Conservation (phyloP, 192 early-diverging fungal species). For the Rhizoclosmatium globosum region DNA sequence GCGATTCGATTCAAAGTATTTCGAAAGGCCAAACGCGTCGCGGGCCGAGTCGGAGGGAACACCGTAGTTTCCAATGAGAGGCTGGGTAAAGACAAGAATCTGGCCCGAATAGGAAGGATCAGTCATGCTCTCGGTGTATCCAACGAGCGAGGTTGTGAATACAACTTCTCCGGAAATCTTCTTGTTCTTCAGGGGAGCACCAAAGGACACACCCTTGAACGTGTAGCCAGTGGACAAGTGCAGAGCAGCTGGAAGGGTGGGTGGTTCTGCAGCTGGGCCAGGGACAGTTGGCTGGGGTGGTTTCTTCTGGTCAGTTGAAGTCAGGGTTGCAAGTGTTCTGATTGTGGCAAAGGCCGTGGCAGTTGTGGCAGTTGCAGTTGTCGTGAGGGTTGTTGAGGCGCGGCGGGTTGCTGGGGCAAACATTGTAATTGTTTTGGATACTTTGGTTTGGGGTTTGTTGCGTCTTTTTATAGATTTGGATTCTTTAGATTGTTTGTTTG, state of each 20-base stretch:
- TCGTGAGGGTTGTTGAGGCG: too few relatives aligned
- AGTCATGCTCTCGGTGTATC: slow-evolving; percentile 97
- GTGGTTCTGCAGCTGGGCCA: slow-evolving; percentile 48
- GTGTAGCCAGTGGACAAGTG: slow-evolving; percentile 82
- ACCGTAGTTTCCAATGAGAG: slow-evolving; percentile 96
- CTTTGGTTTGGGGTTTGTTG: neutral
- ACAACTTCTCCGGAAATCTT: slow-evolving; percentile 88
- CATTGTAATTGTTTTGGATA: too few relatives aligned
- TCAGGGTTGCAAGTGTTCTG: slow-evolving; percentile 35
- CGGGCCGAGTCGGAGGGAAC: slow-evolving; percentile 72
- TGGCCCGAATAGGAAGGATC: slow-evolving; percentile 97
- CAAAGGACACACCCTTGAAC: slow-evolving; percentile 89
- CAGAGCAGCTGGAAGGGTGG: slow-evolving; percentile 67
- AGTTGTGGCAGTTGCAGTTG: slow-evolving; percentile 3
- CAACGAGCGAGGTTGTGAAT: slow-evolving; percentile 93
- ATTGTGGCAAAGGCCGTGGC: neutral
- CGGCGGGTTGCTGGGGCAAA: too few relatives aligned
- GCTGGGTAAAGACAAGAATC: slow-evolving; percentile 96
- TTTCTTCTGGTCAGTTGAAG: slow-evolving; percentile 20
- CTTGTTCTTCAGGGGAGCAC: slow-evolving; percentile 64
- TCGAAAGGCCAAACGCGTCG: slow-evolving; percentile 83
- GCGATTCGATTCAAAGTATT: slow-evolving; percentile 85
- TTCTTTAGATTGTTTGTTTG: neutral
- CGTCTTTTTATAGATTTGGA: neutral
- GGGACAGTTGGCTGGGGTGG: slow-evolving; percentile 32